These are phyloP conservation scores for Emergomyces pasteurianus DNA, from an alignment of 2,329 filamentous ascomycete genomes.

Conservation along the genomic window DNA sequence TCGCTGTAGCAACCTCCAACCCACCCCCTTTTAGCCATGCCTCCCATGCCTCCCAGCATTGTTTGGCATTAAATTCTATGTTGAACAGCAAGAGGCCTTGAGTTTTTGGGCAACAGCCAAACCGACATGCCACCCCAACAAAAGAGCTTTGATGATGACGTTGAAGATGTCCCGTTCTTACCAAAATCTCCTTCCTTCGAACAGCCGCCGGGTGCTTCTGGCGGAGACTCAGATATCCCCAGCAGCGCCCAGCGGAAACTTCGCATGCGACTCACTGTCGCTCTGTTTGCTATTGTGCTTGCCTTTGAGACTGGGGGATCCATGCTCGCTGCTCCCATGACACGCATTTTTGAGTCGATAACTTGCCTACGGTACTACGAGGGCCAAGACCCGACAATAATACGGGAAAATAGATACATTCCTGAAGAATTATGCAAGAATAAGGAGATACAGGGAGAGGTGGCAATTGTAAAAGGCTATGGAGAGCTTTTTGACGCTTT, in stretches of 20 bases:
- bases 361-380: slow-evolving; percentile 35
- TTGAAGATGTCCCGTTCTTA: slow-evolving; percentile 20
- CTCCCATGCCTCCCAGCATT: background rate
- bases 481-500: slow-evolving; percentile 37
- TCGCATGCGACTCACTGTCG: slow-evolving; percentile 27
- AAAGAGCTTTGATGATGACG: slow-evolving; percentile 14
- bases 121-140: background rate
- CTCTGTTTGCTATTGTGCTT: slow-evolving; percentile 32
- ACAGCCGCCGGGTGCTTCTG: background rate
- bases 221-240: slow-evolving; percentile 6
- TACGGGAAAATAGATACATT: slow-evolving; percentile 30
- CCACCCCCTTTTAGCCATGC: background rate
- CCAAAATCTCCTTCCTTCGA: slow-evolving; percentile 3
- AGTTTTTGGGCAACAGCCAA: background rate
- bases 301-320: slow-evolving; percentile 35
- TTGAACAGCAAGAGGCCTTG: background rate
- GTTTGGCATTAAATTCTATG: background rate
- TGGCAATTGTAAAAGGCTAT: slow-evolving; percentile 41
- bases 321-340: slow-evolving; percentile 34
- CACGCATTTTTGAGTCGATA: slow-evolving; percentile 39
- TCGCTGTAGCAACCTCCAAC: background rate
- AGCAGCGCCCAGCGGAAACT: slow-evolving; percentile 14
- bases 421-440: slow-evolving; percentile 37
- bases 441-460: slow-evolving; percentile 34
- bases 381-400: slow-evolving; percentile 29